Base-by-base conservation (phyloP, 371 early-diverging fungal species). In the Mucor circinelloides region DNA sequence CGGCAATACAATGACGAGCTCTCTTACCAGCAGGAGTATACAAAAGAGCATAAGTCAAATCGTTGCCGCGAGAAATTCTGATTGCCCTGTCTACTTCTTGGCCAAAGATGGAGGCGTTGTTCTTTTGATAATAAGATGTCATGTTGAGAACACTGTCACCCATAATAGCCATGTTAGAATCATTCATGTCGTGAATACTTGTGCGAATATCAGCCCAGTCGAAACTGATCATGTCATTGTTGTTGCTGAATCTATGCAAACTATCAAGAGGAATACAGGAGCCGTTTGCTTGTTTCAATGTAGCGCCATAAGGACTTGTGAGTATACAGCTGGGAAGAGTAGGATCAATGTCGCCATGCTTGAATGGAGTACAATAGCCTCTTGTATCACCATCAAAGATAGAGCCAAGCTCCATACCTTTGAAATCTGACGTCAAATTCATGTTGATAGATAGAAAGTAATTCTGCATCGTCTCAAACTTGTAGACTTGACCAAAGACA, bases 351-450 rank as follows among this genome's bases (percentile, higher is more conserved):
- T 40, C 25, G 46, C 73, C 28, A 61, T 67, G 60, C 7, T 72
- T 73, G 58, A 70, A 85, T 0, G 40, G 6, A 23, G 63, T 23
- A 60, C 88, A 87, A 25, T 77, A 80, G 31, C 71, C 74, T 7
- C 58, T 61, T 0, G 76, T 77, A 68, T 75, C 80, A 59, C 79
- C 83, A 60, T 78, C 76, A 75, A 87, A 87, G 12, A 87, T 72
- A 0, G 68, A 15, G 2, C 83, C 72, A 42, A 87, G 67, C 44
- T 87, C 88, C 59, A 71, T 70, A 19, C 76, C 83, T 23, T 68
- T 61, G 56, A 79, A 87, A 40, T 82, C 86, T 2, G 58, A 61
- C 13, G 81, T 74, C 40, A 87, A 61, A 46, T 73, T 71, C 28
- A 85, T 30, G 6, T 66, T 72, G 68, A 78, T 75, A 13, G 68